Base-by-base conservation (phyloP, 1,284 basidiomycete species). In the Apiotrichum laibachii region DNA sequence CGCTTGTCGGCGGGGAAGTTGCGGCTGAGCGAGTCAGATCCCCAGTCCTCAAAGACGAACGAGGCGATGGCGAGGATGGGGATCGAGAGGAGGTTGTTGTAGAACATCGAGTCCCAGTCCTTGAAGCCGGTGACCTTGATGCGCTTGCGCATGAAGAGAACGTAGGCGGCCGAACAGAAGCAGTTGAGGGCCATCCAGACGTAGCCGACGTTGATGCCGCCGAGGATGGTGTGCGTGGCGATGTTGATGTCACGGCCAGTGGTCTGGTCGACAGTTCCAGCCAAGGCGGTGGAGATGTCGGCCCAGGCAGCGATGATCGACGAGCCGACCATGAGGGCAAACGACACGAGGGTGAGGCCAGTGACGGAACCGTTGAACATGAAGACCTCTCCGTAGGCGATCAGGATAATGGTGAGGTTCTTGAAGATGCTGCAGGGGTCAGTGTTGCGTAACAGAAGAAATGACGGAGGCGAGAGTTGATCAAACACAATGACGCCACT, bases 31-130 rank as follows among this genome's bases (percentile, higher is more conserved):
- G 88, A 93, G 59, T 85, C 87, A 8, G 81, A 79, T 51, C 88
- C 86, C 96, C 96, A 99, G 74, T 97, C 87, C 79, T 99, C 96
- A 43, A 89, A 80, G 55, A 94, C 67, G 64, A 99, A 72, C 16
- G 93, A 96, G 73, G 89, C 90, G 60, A 93, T 67, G 43, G 85
- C 82, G 45, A 99, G 82, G 40, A 98, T 86, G 45, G 96, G 93
- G 68, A 99, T 92, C 39, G 92, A 96, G 51, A 99, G 82, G 53
- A 98, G 78, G 79, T 99, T 99, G 82, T 97, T 98, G 82, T 98
- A 99, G 80, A 93, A 97, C 95, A 99, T 98, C 31, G 94, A 90
- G 75, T 99, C 96, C 94, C 93, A 97, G 75, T 99, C 95, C 62
- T 93, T 95, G 81, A 99, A 99, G 43, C 92, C 92, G n/a, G 92